Percentiles rank a stretch among this genome's conserved stretches.
Evolutionary conservation across 179 eudicot species (phyloP).

Genomic region (Vitellaria paradoxa): DNA sequence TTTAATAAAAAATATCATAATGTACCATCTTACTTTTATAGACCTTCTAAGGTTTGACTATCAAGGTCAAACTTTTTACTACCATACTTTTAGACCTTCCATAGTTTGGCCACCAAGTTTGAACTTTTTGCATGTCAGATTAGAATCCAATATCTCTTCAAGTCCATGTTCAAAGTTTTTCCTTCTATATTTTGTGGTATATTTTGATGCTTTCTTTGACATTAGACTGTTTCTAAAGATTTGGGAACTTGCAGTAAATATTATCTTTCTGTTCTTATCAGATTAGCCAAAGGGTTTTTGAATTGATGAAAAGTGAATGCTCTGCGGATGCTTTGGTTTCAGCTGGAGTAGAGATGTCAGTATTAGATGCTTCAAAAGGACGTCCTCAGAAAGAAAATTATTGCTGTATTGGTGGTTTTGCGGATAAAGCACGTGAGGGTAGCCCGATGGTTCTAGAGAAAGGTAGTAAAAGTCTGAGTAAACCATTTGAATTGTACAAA

Average conservation of each 20-base stretch:
- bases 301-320: constrained; percentile 56
- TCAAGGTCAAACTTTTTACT: too few relatives aligned
- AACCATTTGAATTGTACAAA: constrained; percentile 76
- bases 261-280: constrained; percentile 22
- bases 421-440: constrained; percentile 30
- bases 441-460: constrained; percentile 22
- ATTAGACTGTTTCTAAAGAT: not conserved
- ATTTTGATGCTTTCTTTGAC: not conserved
- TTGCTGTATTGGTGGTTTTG: constrained; percentile 18
- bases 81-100: not conserved
- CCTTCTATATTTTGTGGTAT: not conserved
- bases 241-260: not conserved
- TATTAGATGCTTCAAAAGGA: constrained; percentile 32
- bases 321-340: constrained; percentile 36
- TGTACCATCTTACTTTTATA: not conserved
- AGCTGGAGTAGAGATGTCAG: constrained; percentile 27
- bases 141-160: not conserved
- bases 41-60: too few relatives aligned
- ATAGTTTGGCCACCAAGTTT: constrained; percentile 5
- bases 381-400: constrained; percentile 29
- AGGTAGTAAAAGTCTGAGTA: constrained; percentile 14
- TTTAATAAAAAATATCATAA: not conserved
- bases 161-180: not conserved
- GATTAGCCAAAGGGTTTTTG: constrained; percentile 93
- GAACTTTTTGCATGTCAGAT: not conserved